These are phyloP conservation scores for Pleurozium schreberi DNA, from an alignment of 225 moss, liverwort and hornwort genomes.

Conservation along the genomic window DNA sequence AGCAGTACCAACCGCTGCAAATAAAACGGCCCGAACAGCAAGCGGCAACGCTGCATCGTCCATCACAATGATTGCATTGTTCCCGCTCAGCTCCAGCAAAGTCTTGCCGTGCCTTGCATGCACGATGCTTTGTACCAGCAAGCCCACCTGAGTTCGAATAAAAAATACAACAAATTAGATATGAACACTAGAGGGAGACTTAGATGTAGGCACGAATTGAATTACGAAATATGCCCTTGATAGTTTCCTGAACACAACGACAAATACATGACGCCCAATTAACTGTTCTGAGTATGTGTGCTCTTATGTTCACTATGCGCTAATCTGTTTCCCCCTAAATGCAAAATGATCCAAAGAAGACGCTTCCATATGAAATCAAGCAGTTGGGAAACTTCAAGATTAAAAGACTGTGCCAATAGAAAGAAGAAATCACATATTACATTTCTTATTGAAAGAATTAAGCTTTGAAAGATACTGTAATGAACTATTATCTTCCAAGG, in stretches of 20 bases:
- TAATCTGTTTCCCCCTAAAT: not conserved
- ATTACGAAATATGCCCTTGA: not conserved
- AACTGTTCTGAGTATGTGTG: not conserved
- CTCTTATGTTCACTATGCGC: not conserved
- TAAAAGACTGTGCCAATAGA: not conserved
- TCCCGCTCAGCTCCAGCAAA: constrained; percentile 89
- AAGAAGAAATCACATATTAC: not conserved
- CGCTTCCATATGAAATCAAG: not conserved
- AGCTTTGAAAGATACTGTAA: not conserved
- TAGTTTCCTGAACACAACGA: not conserved
- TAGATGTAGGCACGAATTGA: not conserved
- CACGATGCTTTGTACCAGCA: constrained; percentile 75
- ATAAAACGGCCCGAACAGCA: constrained; percentile 75
- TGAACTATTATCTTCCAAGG: not conserved
- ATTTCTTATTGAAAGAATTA: not conserved
- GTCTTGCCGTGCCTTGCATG: constrained; percentile 82
- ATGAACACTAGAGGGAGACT: not conserved
- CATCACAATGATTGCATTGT: constrained; percentile 94
- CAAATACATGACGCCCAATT: not conserved
- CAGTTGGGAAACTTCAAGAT: not conserved
- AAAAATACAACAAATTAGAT: not conserved
- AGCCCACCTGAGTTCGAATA: constrained; percentile 58
- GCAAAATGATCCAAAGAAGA: not conserved
- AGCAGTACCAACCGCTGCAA: constrained; percentile 95
- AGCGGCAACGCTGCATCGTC: constrained; percentile 82